Evolutionary conservation across 2,329 filamentous ascomycete genomes (phyloP), one percentile per base, ranked within the genome.

Genomic region (Periconia macrospinosa): DNA sequence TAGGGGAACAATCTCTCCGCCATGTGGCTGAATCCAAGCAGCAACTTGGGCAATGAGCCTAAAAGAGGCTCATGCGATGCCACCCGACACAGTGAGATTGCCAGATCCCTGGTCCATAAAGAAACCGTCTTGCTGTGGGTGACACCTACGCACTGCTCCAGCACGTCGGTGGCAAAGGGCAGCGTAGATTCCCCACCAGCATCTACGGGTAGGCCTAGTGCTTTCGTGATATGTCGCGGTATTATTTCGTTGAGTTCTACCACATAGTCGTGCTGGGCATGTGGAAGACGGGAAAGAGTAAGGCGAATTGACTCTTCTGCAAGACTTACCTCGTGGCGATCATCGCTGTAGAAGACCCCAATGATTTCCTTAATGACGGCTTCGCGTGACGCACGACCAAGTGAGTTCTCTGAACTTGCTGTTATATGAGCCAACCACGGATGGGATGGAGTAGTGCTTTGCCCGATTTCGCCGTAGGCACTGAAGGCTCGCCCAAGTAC

Each of bases 1-100:
- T 90, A 95, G 0, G 92, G 92, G 47, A 97, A 87, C 0, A 91
- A 79, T 41, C 86, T 83, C 55, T 87, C 83, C 0, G 92, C 88
- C 66, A 97, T 86, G 0, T 84, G 83, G 41, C 84, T 81, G 23
- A 93, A 84, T 13, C 81, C 80, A 13, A 78, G 73, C 5, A 97
- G 77, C 40, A 94, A 81, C 6, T 84, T 83, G 1, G 83, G 78
- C 20, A 97, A 74, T 2, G 88, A 83, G 11, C 83, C 83, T 41
- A 97, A 79, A 2, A 96, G 79, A 14, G 88, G 83, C 54, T 90
- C 87, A 17, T 84, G 76, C 41, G 80, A 35, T 82, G 84, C 55
- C 63, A 68, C 56, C 30, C 54, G 53, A 46, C 70, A 70, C 18
- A 96, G 76, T 37, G 84, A 77, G 1, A 85, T 78, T 3, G 84